Conservation (phyloP, 1,284 basidiomycete genomes). For the Golubevia sp. region DNA sequence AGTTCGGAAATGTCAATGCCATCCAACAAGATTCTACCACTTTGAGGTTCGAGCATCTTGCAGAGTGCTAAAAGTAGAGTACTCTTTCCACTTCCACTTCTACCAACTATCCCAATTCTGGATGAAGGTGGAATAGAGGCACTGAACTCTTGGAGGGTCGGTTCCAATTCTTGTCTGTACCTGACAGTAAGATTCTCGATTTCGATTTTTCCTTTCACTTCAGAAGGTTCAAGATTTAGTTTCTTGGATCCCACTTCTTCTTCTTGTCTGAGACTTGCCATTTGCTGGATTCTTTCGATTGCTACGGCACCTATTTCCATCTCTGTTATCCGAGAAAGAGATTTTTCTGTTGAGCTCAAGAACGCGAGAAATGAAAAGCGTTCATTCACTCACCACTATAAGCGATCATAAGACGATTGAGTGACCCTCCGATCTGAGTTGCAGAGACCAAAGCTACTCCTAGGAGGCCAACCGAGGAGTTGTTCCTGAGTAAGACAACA, state of each 20-base stretch:
- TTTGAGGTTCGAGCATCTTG: constrained; percentile 31
- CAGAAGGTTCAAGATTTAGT: background rate
- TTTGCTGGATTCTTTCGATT: constrained; percentile 33
- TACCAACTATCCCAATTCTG: constrained; percentile 30
- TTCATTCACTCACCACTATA: background rate
- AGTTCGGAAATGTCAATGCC: constrained; percentile 17
- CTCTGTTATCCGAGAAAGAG: constrained; percentile 15
- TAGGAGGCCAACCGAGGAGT: constrained; percentile 16
- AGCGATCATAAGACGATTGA: constrained; percentile 15
- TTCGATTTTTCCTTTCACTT: constrained; percentile 9
- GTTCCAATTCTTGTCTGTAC: constrained; percentile 21
- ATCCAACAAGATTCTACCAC: constrained; percentile 33
- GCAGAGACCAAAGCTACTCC: constrained; percentile 40
- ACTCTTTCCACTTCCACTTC: constrained; percentile 38
- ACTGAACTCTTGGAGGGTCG: constrained; percentile 31
- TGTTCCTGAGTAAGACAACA: constrained; percentile 29
- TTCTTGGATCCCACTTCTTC: constrained; percentile 9
- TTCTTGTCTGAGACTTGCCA: constrained; percentile 19
- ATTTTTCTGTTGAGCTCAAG: too few relatives aligned
- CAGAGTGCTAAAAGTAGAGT: constrained; percentile 38
- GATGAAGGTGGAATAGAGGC: constrained; percentile 22
- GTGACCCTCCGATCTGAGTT: constrained; percentile 12
- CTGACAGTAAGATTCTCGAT: constrained; percentile 27
- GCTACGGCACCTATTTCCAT: constrained; percentile 39
- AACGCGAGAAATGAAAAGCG: too few relatives aligned